These are phyloP conservation scores for Arthrobotrys iridis DNA, from an alignment of 2,329 filamentous ascomycete species.

Conservation along the genomic window DNA sequence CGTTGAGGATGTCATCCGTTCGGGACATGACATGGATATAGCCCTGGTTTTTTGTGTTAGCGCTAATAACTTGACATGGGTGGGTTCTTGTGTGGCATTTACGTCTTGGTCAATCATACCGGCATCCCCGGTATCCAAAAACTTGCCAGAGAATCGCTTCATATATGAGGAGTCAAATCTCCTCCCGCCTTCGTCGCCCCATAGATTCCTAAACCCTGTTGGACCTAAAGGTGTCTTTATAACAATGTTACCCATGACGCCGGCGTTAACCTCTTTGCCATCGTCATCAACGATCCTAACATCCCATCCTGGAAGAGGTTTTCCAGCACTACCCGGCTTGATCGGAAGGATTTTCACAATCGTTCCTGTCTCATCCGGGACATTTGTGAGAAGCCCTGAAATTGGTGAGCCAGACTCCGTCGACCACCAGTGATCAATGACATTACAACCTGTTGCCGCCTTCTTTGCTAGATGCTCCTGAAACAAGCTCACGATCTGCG, in stretches of 20 bases:
- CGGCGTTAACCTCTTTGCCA: slow-evolving; percentile 75
- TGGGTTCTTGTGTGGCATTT: background rate
- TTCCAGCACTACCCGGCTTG: slow-evolving; percentile 87
- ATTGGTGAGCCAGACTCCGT: slow-evolving; percentile 77
- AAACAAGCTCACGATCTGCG: slow-evolving; percentile 82
- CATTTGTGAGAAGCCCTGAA: slow-evolving; percentile 63
- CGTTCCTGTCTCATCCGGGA: background rate
- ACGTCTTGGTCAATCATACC: slow-evolving; percentile 81
- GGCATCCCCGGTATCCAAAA: slow-evolving; percentile 91
- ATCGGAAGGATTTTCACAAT: slow-evolving; percentile 73
- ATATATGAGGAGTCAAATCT: slow-evolving; percentile 87
- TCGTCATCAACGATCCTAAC: slow-evolving; percentile 84
- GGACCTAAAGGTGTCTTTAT: slow-evolving; percentile 83
- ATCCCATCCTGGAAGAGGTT: slow-evolving; percentile 91
- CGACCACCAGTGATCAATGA: slow-evolving; percentile 80
- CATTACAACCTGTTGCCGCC: slow-evolving; percentile 66
- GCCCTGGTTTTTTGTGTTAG: slow-evolving; percentile 60
- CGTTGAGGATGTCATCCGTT: slow-evolving; percentile 90
- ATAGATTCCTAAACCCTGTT: slow-evolving; percentile 84
- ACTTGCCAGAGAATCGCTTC: slow-evolving; percentile 80
- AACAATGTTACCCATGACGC: slow-evolving; percentile 91
- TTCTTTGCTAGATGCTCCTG: slow-evolving; percentile 71
- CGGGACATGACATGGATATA: slow-evolving; percentile 73
- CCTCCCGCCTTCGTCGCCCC: slow-evolving; percentile 76
- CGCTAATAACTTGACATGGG: background rate